Conservation (phyloP, 2,329 filamentous ascomycete genomes). For the Lasiodiplodia citricola region DNA sequence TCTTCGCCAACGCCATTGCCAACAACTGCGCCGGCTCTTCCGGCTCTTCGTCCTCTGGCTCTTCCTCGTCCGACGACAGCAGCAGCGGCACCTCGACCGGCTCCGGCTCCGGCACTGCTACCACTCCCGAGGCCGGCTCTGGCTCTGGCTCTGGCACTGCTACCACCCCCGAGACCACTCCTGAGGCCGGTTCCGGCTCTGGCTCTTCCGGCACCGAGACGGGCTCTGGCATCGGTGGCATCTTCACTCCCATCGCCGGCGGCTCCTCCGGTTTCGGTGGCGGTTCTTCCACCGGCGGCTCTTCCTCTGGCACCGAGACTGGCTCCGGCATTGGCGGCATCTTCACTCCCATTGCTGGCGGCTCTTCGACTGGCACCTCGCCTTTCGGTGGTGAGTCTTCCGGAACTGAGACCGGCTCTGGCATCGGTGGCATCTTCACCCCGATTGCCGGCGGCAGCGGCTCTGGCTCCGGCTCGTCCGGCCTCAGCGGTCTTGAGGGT, state of each 20-base stretch:
- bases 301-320: not conserved
- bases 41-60: not conserved
- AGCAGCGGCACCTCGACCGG: not conserved
- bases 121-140: not conserved
- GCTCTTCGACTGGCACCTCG: not conserved
- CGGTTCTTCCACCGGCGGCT: not conserved
- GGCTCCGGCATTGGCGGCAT: conserved; percentile 1
- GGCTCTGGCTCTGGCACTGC: not conserved
- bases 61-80: not conserved
- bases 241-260: not conserved
- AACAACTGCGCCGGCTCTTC: not conserved
- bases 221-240: not conserved
- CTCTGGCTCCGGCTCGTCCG: not conserved
- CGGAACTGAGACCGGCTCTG: not conserved
- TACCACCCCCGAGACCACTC: not conserved
- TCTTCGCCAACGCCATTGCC: conserved; percentile 38
- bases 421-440: not conserved
- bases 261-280: not conserved
- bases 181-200: not conserved
- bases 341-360: not conserved
- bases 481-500: too few relatives aligned
- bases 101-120: not conserved
- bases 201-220: not conserved
- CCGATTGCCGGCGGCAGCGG: not conserved
- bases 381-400: not conserved